These are phyloP conservation scores for Yarrowia bubula DNA, from an alignment of 805 yeast genomes.

Conservation along the genomic window DNA sequence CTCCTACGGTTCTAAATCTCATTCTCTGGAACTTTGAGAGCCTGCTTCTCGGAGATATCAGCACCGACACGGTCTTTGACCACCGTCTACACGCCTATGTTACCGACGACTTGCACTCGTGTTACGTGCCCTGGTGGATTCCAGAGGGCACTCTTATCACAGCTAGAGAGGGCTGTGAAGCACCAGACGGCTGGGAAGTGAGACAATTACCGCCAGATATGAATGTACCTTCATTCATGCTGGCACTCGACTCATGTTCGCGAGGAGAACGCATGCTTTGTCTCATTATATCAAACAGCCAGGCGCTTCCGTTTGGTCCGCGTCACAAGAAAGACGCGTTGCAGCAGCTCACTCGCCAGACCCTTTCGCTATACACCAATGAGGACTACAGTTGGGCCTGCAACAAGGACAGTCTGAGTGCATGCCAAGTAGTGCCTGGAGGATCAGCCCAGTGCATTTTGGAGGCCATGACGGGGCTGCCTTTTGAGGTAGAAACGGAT, in stretches of 20 bases:
- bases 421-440: slow-evolving; percentile 9
- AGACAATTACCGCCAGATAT: neutral
- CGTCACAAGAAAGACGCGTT: neutral
- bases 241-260: neutral
- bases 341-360: slow-evolving; percentile 13
- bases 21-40: neutral
- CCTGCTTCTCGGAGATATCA: slow-evolving; percentile 9
- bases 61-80: neutral
- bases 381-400: slow-evolving; percentile 19
- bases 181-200: neutral
- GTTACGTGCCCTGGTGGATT: slow-evolving; percentile 2
- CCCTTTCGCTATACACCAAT: slow-evolving; percentile 7
- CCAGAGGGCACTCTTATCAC: slow-evolving; percentile 2
- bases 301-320: neutral
- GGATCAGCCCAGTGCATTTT: slow-evolving; percentile 6
- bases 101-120: neutral
- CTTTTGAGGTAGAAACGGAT: neutral
- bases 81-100: slow-evolving; percentile 4
- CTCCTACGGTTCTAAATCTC: neutral
- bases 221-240: neutral
- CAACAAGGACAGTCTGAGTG: neutral
- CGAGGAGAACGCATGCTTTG: slow-evolving; percentile 15
- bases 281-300: neutral
- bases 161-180: neutral
- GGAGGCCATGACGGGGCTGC: neutral